phyloP scores from a whole-genome alignment of 306 rosid genomes.

The Castanea sativa region DNA sequence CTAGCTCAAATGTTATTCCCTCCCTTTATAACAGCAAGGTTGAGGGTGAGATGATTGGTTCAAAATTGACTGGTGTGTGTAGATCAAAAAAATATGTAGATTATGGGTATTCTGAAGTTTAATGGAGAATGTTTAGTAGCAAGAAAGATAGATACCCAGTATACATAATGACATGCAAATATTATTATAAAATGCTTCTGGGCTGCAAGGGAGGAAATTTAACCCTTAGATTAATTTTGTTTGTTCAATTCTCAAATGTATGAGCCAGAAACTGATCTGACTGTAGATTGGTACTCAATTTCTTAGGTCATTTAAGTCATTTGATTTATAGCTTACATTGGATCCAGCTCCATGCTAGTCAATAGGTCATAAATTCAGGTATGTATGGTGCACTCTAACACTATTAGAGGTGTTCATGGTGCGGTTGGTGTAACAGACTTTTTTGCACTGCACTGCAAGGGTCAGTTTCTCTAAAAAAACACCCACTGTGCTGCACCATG shows the following conservation, averaged over 20 bases:
- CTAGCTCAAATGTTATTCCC: too few relatives aligned
- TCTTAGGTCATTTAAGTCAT: neutral
- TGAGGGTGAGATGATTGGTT: too few relatives aligned
- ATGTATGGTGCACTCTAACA: neutral
- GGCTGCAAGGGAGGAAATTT: too few relatives aligned
- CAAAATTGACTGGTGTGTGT: too few relatives aligned
- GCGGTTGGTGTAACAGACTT: neutral
- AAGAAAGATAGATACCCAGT: too few relatives aligned
- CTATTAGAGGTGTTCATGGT: neutral
- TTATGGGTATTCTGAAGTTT: neutral
- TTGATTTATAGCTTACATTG: neutral
- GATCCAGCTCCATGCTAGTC: neutral
- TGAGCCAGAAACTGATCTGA: neutral
- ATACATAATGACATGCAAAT: too few relatives aligned
- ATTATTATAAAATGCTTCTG: too few relatives aligned
- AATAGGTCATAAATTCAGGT: neutral
- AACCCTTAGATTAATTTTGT: too few relatives aligned
- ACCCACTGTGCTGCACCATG: too few relatives aligned
- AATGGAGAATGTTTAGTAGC: neutral
- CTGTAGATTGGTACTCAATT: neutral
- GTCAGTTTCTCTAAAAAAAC: neutral
- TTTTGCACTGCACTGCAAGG: too few relatives aligned
- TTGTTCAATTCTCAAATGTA: neutral
- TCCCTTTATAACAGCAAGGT: too few relatives aligned
- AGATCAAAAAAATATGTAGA: too few relatives aligned